A percentile compares a stretch with the other conserved stretches of the same genome.
These are phyloP conservation scores for Dothistroma pini DNA, from an alignment of 2,329 filamentous ascomycete species.

Conservation along the genomic window DNA sequence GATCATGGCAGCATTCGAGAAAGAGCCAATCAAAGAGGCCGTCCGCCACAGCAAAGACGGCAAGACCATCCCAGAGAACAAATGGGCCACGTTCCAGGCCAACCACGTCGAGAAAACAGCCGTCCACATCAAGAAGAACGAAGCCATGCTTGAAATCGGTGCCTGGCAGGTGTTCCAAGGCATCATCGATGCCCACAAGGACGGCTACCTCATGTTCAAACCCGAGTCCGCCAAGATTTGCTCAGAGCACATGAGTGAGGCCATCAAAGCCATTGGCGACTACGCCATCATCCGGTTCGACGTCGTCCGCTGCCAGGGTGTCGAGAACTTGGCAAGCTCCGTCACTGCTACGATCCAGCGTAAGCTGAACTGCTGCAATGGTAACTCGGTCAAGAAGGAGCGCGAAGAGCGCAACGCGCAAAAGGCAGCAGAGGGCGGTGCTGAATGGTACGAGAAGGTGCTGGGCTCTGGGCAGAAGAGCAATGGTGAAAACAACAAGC, in stretches of 20 bases:
- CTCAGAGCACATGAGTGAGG: not conserved
- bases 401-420: not conserved
- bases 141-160: not conserved
- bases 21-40: not conserved
- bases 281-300: constrained; percentile 8
- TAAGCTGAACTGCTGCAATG: constrained; percentile 3
- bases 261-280: not conserved
- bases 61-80: not conserved
- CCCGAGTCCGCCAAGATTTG: not conserved
- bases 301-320: not conserved
- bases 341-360: not conserved
- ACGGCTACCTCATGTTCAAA: not conserved
- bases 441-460: not conserved
- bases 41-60: not conserved
- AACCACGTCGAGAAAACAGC: not conserved
- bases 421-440: not conserved
- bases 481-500: constrained; percentile 1
- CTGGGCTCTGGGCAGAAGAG: not conserved
- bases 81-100: not conserved
- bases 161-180: not conserved
- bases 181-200: not conserved
- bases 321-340: constrained; percentile 1
- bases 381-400: constrained; percentile 1
- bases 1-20: constrained; percentile 5
- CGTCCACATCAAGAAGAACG: not conserved